phyloP scores from a whole-genome alignment of 495 filamentous ascomycete species.

The Penicillium coprophilum region DNA sequence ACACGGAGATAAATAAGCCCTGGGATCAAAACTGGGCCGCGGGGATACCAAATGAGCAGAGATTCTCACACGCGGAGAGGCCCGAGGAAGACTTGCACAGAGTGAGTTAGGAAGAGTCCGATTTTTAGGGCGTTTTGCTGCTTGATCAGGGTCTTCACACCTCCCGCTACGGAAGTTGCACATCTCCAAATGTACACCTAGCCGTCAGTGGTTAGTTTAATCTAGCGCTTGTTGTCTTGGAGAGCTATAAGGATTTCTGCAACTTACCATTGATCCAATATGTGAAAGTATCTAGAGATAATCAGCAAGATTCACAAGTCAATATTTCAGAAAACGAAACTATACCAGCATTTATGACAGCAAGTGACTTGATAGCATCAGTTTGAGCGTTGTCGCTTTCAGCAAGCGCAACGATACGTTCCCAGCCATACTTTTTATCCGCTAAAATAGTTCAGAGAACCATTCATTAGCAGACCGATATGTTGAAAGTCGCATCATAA shows the following conservation, averaged over 20 bases:
- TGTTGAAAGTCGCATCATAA: constrained; percentile 3
- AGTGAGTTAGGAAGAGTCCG: constrained; percentile 1
- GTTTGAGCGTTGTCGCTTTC: constrained; percentile 3
- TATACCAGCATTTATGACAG: constrained; percentile 5
- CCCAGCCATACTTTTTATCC: constrained; percentile 1
- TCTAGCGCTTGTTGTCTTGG: constrained; percentile 1
- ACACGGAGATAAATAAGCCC: constrained; percentile 4
- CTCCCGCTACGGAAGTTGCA: constrained; percentile 9
- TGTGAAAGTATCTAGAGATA: constrained; percentile 11
- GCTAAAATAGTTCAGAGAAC: not conserved
- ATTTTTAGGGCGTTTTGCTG: constrained; percentile 1
- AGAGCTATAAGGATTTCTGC: constrained; percentile 2
- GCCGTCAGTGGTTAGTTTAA: constrained; percentile 8
- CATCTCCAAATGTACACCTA: constrained; percentile 6
- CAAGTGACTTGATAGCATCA: constrained; percentile 1
- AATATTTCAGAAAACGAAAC: constrained; percentile 8
- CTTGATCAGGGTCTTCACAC: constrained; percentile 5
- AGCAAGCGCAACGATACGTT: not conserved
- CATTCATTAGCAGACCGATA: constrained; percentile 10
- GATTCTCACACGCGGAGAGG: constrained; percentile 3
- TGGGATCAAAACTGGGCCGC: constrained; percentile 7
- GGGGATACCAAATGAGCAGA: constrained; percentile 6
- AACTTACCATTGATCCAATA: constrained; percentile 10
- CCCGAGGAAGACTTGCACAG: constrained; percentile 3
- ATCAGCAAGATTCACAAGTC: constrained; percentile 6